A percentile compares a stretch with the other conserved stretches of the same genome.
These are phyloP conservation scores for Pythium oligandrum DNA, from an alignment of 352 stramenopile species.

Conservation along the genomic window DNA sequence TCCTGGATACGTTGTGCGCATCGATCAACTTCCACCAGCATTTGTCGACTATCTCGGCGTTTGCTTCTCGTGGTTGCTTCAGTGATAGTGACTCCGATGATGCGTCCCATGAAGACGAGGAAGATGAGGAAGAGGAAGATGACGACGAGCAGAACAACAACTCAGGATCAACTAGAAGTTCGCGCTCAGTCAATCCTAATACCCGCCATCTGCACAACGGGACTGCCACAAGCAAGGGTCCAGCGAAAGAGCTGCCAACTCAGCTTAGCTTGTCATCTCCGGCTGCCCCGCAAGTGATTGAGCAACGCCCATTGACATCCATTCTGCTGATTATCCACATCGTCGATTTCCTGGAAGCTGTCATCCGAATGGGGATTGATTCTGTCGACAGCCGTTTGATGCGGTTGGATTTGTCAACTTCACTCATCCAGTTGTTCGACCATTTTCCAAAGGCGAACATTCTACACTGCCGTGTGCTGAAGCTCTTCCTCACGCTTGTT, in stretches of 20 bases:
- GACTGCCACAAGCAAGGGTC: neutral
- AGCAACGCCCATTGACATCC: conserved; percentile 55
- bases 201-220: neutral
- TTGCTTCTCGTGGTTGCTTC: conserved; percentile 68
- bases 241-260: neutral
- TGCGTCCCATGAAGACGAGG: conserved; percentile 34
- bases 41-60: conserved; percentile 65
- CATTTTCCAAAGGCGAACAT: conserved; percentile 71
- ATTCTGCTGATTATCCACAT: conserved; percentile 63
- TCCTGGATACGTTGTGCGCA: conserved; percentile 55
- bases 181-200: no score
- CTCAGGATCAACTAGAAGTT: no score
- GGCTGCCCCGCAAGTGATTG: conserved; percentile 21
- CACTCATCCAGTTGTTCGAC: conserved; percentile 65
- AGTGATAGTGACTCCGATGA: conserved; percentile 75
- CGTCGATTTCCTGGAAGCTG: conserved; percentile 52
- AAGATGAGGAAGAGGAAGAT: conserved; percentile 18
- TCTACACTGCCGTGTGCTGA: conserved; percentile 63
- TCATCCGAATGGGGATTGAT: conserved; percentile 63
- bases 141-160: neutral
- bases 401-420: conserved; percentile 49
- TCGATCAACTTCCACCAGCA: conserved; percentile 79
- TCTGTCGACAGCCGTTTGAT: conserved; percentile 47
- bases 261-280: no score
- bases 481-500: conserved; percentile 62